Base-by-base conservation (phyloP, 73 alveolate species). In the Paraurostyla sp. region DNA sequence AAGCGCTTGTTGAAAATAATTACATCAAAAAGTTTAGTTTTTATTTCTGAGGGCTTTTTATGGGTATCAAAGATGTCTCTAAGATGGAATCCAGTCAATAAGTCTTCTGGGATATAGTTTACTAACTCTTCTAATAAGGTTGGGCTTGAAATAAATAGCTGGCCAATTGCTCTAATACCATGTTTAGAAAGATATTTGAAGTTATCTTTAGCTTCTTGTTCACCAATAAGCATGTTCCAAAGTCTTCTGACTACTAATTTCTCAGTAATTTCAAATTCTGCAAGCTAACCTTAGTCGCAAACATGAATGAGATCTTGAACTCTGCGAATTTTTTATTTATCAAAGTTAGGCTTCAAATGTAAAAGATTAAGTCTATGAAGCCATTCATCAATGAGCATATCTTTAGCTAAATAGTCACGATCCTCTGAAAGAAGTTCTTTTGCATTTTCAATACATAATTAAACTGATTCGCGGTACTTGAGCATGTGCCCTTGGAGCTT, bases 161-260 rank as follows among this genome's bases (percentile, higher is more conserved):
- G 32, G 50, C 76, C 89, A 22, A 78, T 78, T 15, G 89, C 76
- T 50, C 89, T 50, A 48, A 78, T 54, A 22, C 89, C 89, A 27
- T 78, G 89, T 60, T 78, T 78, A 6, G 80, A 51, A 0, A 78
- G 62, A 52, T 78, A 78, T 40, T 78, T 78, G 62, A 78, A 78
- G 42, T 23, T 52, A 23, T 78, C 89, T 35, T 78, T 78, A 23
- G 89, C 40, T 33, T 78, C 89, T 23, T 52, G 30, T 23, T 78
- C 89, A 52, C 89, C 89, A 52, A 32, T 40, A 16, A 49, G 9
- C 89, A 78, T 78, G 69, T 78, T 78, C 89, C 89, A 78, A 3
- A 78, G 63, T 32, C 89, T 50, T 52, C 89, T 78, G 30, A 25
- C 40, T 22, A 23, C 80, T 33, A 78, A 45, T 54, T 78, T 78